phyloP scores from a whole-genome alignment of 1,284 basidiomycete genomes.

The Leccinum insolens region DNA sequence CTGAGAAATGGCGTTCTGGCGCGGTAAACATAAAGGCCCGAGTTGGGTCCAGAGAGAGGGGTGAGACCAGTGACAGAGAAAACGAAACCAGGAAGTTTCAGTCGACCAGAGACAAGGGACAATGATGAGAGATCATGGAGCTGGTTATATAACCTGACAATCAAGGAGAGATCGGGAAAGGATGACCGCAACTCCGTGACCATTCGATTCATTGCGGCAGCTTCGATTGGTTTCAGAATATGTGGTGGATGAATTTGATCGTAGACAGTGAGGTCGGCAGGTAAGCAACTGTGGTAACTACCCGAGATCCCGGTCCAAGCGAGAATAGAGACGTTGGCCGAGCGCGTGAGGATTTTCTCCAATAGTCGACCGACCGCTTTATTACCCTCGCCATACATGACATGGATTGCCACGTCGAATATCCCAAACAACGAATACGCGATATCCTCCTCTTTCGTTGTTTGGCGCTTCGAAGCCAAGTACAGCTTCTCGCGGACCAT shows the following conservation, averaged over 20 bases:
- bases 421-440: not conserved
- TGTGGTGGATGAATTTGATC: not conserved
- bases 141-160: not conserved
- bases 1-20: not conserved
- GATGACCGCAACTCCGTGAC: not conserved
- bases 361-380: not conserved
- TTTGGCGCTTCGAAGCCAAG: not conserved
- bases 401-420: not conserved
- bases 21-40: not conserved
- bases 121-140: not conserved
- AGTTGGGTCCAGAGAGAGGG: not conserved
- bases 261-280: not conserved
- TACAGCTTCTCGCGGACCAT: not conserved
- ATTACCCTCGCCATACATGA: not conserved
- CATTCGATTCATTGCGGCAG: not conserved
- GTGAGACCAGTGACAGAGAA: not conserved
- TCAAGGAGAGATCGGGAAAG: not conserved
- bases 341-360: not conserved
- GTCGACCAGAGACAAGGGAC: not conserved
- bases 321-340: not conserved
- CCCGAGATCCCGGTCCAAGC: not conserved
- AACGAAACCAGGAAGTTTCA: not conserved
- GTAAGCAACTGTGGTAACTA: not conserved
- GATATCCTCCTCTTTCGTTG: not conserved
- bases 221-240: not conserved